Evolutionary conservation across 768 basidiomycete genomes (phyloP), one percentile per base, ranked within the genome.

Genomic region (Rhizopogon sp.): DNA sequence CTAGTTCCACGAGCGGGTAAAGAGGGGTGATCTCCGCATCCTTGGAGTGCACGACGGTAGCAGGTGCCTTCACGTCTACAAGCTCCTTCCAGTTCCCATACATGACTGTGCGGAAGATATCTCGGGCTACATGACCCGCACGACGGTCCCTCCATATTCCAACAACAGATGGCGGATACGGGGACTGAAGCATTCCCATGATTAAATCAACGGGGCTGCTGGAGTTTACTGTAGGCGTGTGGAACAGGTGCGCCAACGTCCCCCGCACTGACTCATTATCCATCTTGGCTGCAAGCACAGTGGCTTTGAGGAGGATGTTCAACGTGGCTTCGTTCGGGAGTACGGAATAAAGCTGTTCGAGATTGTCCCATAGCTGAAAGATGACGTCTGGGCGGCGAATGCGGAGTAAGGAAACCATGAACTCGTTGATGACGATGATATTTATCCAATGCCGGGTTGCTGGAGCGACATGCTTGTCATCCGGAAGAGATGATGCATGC

Each of bases 331-430:
- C 66, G 44, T 87, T 79, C 0, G 85, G 85, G 3, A 71, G 65
- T 0, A 85, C 71, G 5, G 73, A 76, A 65, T 87, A 93, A 3
- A 91, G 66, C 0, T 67, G 61, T 3, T 72, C 71, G 69, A 90
- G 80, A 25, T 82, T 69, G n/a, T 85, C 82, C 86, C 88, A 93
- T 1, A 91, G 62, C 42, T 70, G 70, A 65, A 88, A 85, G 3
- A 85, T 76, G 6, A 78, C 70, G 59, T 88, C 87, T 0, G 86
- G 85, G 3, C 87, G 79, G 31, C 75, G 70, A 17, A 75, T 74
- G 20, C 74, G 74, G 25, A 74, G 73, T 41, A 91, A 73, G 0
- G 78, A 59, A 10, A 67, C 64, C 65, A 85, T 72, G 61, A 84
- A 77, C 17, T 71, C 64, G 59, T 79, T 80, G 43, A 76, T 65